These are phyloP conservation scores for Nasturtium officinale DNA, from an alignment of 345 rosid species.

Conservation along the genomic window DNA sequence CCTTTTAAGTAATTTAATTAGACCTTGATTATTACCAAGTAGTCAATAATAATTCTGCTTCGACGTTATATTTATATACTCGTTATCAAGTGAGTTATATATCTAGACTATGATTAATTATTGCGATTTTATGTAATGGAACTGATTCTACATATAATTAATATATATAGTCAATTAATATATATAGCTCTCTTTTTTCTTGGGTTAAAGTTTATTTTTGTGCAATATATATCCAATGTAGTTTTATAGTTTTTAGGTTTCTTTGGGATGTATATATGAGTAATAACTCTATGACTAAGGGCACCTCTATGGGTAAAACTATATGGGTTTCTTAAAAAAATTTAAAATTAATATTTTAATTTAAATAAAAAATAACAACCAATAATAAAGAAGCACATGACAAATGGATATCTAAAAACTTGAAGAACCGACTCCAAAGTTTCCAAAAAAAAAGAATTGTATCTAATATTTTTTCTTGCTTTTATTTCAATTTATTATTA, in stretches of 20 bases:
- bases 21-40: neutral
- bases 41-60: constrained; percentile 9
- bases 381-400: no score
- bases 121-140: constrained; percentile 35
- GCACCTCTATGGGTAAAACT: no score
- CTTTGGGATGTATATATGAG: neutral
- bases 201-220: neutral
- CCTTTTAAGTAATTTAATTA: constrained; percentile 60
- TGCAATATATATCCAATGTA: neutral
- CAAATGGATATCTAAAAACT: no score
- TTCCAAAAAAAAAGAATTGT: no score
- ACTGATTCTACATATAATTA: constrained; percentile 25
- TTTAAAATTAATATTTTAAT: no score
- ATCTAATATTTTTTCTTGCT: no score
- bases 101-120: constrained; percentile 32
- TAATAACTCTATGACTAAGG: neutral
- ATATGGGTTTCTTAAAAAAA: no score
- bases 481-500: no score
- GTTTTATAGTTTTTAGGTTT: neutral
- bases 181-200: neutral
- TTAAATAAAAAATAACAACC: no score
- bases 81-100: constrained; percentile 15
- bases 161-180: constrained; percentile 5
- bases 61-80: constrained; percentile 1
- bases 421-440: no score